Conservation (phyloP, 2,329 filamentous ascomycete genomes). For the Aspergillus quadrilineatus region DNA sequence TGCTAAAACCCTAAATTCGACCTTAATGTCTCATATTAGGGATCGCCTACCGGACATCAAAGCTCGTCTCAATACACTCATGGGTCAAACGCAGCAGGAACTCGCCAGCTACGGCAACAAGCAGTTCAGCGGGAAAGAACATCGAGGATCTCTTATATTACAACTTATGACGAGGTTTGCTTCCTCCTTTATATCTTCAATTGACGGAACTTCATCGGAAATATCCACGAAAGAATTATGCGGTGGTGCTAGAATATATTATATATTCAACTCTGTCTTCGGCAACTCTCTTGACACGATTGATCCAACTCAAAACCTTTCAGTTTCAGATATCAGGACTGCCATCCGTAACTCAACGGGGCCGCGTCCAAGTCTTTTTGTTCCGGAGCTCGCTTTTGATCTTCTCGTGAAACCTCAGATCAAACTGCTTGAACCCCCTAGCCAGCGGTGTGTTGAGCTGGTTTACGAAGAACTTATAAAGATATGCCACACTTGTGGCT, state of each 20-base stretch:
- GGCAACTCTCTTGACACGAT: constrained; percentile 95
- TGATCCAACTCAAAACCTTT: constrained; percentile 92
- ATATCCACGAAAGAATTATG: constrained; percentile 98
- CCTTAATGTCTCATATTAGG: constrained; percentile 93
- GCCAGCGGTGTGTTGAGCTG: constrained; percentile 93
- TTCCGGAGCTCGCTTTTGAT: constrained; percentile 96
- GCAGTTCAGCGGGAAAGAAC: constrained; percentile 95
- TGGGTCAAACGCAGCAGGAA: constrained; percentile 99
- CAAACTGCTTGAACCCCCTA: constrained; percentile 90
- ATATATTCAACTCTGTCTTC: constrained; percentile 99
- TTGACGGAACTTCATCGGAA: constrained; percentile 96
- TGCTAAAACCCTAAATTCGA: constrained; percentile 91
- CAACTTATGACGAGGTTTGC: constrained; percentile 98
- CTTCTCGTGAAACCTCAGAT: constrained; percentile 97
- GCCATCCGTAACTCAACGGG: constrained; percentile 98
- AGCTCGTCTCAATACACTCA: constrained; percentile 91
- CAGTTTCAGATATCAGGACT: constrained; percentile 90
- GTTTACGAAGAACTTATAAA: constrained; percentile 99
- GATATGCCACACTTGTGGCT: constrained; percentile 97
- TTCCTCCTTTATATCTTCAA: constrained; percentile 95
- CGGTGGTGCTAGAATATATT: constrained; percentile 92
- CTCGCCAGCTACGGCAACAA: constrained; percentile 97
- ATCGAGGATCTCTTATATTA: constrained; percentile 88
- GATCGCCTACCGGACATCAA: constrained; percentile 97
- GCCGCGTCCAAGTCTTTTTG: constrained; percentile 90